Evolutionary conservation across 2,329 filamentous ascomycete genomes (phyloP).

Genomic region (Triangularia setosa): DNA sequence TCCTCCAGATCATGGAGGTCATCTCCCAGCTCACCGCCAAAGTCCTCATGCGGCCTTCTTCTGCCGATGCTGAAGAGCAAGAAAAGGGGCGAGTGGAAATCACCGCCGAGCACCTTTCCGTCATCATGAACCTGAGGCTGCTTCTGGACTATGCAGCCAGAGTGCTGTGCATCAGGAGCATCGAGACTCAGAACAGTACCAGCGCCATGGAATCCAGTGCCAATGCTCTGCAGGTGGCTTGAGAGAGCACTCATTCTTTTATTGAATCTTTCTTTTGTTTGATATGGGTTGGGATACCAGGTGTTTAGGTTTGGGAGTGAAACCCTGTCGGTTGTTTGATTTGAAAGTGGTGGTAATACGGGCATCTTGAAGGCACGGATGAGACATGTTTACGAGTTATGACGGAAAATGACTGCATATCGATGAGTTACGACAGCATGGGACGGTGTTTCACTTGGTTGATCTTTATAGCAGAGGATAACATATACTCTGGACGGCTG

Average conservation of each 20-base stretch:
- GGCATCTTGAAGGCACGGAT: neutral
- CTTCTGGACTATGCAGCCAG: conserved; percentile 4
- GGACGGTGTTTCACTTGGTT: neutral
- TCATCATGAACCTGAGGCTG: conserved; percentile 7
- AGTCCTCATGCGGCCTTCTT: neutral
- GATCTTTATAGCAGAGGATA: neutral
- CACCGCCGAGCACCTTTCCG: neutral
- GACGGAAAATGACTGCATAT: neutral
- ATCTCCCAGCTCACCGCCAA: conserved; percentile 5
- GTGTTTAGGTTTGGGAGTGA: no score
- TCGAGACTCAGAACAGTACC: neutral
- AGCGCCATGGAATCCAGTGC: neutral
- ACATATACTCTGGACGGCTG: neutral
- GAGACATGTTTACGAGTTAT: neutral
- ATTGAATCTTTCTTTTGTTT: neutral
- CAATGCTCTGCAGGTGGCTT: neutral
- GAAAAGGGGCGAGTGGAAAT: neutral
- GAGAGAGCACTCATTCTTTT: neutral
- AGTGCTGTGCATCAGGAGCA: conserved; percentile 1
- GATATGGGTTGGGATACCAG: neutral
- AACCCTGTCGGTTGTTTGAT: neutral
- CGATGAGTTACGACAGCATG: neutral
- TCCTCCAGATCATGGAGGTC: conserved; percentile 8
- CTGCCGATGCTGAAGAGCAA: neutral
- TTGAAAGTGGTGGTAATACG: neutral